Base-by-base conservation (phyloP, 331 rosid genomes). In the Malus hybrid region DNA sequence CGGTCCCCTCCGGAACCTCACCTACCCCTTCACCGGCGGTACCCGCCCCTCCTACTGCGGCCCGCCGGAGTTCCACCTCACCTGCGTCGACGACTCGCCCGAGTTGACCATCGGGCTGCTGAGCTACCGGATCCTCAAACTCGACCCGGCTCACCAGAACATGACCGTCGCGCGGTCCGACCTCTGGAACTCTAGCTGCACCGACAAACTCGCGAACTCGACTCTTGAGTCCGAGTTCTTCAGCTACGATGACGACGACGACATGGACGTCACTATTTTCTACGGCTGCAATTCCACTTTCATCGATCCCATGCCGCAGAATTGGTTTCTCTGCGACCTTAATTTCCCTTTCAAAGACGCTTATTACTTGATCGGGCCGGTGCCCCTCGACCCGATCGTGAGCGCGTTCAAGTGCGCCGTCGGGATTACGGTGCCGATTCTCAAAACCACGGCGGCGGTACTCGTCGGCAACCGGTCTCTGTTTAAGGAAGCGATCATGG, bases 181-280 rank as follows among this genome's bases (percentile, higher is more conserved):
- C 86, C 96, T 90, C 70, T 88, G 93, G 93, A 77, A 82, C 42
- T 59, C 81, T 52, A 84, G 81, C 2, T 90, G 96, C 73, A 84
- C 88, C 0, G 3, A 10, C 1, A 18, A 50, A 4, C 67, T 77
- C 19, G 1, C 27, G 0, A 85, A 84, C 84, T 70, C 96, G 6
- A 75, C 83, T 14, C 56, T 84, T 10, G 76, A 67, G 20, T 33
- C 28, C 12, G 3, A 19, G 19, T 10, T 15, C 27, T 83, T 86
- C 27, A 32, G 46, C 75, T 78, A 67, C 18, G 7, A 50, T 2
- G 83, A 79, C 50, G 76, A 15, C 0, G 90, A 80, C 18, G 81
- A 88, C 70, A 39, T 62, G 22, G 77, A 88, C 72, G 80, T 90
- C 24, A 77, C 89, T 10, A 60, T 87, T 74, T 32, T 79, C 56